These are phyloP conservation scores for Yarrowia sp. DNA, from an alignment of 805 yeast genomes.

Conservation along the genomic window DNA sequence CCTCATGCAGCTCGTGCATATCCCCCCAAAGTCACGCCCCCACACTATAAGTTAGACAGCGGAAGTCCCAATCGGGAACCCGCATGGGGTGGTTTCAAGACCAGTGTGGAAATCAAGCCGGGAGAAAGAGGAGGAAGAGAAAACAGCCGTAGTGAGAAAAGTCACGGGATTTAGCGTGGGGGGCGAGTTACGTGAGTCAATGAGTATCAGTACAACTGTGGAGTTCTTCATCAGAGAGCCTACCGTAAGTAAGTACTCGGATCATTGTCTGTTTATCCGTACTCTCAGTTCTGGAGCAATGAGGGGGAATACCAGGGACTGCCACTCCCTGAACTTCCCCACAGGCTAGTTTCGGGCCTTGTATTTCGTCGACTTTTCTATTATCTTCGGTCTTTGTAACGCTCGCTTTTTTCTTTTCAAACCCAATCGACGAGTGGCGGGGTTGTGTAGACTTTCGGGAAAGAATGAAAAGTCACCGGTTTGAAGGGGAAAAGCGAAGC, in stretches of 20 bases:
- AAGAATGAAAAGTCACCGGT: not conserved
- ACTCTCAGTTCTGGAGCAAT: not conserved
- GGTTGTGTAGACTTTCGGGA: not conserved
- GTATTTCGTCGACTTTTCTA: too few relatives aligned
- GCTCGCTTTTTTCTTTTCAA: not conserved
- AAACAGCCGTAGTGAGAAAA: not conserved
- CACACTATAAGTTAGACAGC: not conserved
- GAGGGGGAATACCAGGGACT: not conserved
- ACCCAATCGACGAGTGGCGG: constrained; percentile 23
- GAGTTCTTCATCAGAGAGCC: too few relatives aligned
- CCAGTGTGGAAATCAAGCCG: constrained; percentile 16
- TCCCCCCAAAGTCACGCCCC: not conserved
- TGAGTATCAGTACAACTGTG: too few relatives aligned
- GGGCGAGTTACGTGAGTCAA: too few relatives aligned
- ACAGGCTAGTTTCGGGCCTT: not conserved
- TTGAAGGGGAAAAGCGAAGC: constrained; percentile 11
- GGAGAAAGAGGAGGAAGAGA: not conserved
- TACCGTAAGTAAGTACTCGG: not conserved
- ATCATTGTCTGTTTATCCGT: too few relatives aligned
- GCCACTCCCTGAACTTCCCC: too few relatives aligned
- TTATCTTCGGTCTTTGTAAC: not conserved
- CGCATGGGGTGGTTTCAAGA: constrained; percentile 26
- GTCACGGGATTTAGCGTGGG: constrained; percentile 7
- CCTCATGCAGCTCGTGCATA: not conserved
- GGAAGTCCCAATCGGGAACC: constrained; percentile 25